phyloP scores from a whole-genome alignment of 129 eudicot genomes.

The Glebionis coronaria region DNA sequence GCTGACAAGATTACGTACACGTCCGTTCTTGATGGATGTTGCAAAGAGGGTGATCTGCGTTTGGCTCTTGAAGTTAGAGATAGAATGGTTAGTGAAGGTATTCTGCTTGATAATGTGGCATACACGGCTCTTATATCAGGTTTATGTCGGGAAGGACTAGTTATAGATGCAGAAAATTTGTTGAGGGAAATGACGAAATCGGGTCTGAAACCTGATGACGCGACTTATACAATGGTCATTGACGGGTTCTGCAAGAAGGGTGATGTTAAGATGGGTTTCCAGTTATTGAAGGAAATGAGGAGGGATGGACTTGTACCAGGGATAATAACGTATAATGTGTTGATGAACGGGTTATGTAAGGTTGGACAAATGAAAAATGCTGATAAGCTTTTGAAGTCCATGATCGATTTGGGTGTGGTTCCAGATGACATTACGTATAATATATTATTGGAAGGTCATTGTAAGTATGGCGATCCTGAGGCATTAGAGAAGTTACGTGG shows the following conservation, averaged over 20 bases:
- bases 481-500: slow-evolving; percentile 46
- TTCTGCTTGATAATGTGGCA: slow-evolving; percentile 70
- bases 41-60: slow-evolving; percentile 71
- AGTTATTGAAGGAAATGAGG: slow-evolving; percentile 68
- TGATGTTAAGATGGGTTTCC: slow-evolving; percentile 65
- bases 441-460: slow-evolving; percentile 75
- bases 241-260: slow-evolving; percentile 75
- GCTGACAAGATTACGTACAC: slow-evolving; percentile 78
- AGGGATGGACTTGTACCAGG: slow-evolving; percentile 52
- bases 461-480: slow-evolving; percentile 43
- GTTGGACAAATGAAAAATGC: slow-evolving; percentile 80
- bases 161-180: slow-evolving; percentile 52
- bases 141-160: slow-evolving; percentile 56
- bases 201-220: slow-evolving; percentile 60
- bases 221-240: slow-evolving; percentile 72
- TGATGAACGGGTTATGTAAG: slow-evolving; percentile 75
- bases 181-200: slow-evolving; percentile 63
- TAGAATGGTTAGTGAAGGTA: slow-evolving; percentile 50
- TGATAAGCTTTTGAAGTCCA: slow-evolving; percentile 56
- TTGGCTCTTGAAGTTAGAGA: slow-evolving; percentile 45
- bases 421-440: slow-evolving; percentile 85
- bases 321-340: slow-evolving; percentile 67
- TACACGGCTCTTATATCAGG: slow-evolving; percentile 84
- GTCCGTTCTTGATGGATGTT: slow-evolving; percentile 68
- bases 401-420: slow-evolving; percentile 68